A percentile compares a stretch with the other conserved stretches of the same genome.
These are phyloP conservation scores for Cucurbita pepo DNA, from an alignment of 306 rosid species.

Conservation along the genomic window DNA sequence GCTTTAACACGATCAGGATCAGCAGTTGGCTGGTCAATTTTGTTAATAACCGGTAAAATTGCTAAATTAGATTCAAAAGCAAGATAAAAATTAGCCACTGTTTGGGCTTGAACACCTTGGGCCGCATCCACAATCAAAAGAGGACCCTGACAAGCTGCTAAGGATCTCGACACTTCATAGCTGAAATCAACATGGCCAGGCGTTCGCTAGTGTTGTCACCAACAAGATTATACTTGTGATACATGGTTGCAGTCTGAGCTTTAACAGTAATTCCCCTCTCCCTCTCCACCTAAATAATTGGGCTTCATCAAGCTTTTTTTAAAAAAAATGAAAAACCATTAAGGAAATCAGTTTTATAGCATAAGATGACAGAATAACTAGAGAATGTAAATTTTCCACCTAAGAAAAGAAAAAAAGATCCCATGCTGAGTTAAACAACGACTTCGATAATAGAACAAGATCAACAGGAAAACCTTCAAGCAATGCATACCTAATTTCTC, in stretches of 20 bases:
- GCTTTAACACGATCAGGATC: slow-evolving; percentile 80
- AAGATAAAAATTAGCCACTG: slow-evolving; percentile 86
- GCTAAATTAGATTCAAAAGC: slow-evolving; percentile 71
- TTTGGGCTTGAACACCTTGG: slow-evolving; percentile 93
- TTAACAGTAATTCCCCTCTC: slow-evolving; percentile 93
- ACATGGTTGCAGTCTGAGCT: slow-evolving; percentile 97
- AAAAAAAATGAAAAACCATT: neutral
- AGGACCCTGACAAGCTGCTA: slow-evolving; percentile 90
- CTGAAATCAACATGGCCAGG: slow-evolving; percentile 93
- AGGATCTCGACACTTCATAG: slow-evolving; percentile 84
- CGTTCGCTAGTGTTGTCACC: slow-evolving; percentile 19
- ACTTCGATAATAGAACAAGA: neutral
- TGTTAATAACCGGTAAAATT: slow-evolving; percentile 66
- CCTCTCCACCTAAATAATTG: slow-evolving; percentile 58
- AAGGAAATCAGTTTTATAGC: neutral
- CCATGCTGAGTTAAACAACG: neutral
- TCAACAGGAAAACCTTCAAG: neutral
- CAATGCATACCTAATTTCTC: neutral
- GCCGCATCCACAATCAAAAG: slow-evolving; percentile 92
- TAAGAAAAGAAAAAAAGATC: neutral
- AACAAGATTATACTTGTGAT: slow-evolving; percentile 27
- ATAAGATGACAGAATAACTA: neutral
- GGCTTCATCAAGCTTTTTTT: slow-evolving; percentile 6
- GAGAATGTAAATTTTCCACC: neutral
- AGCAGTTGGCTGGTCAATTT: slow-evolving; percentile 89